phyloP scores from a whole-genome alignment of 2,329 filamentous ascomycete species.

The Teratosphaeria destructans region DNA sequence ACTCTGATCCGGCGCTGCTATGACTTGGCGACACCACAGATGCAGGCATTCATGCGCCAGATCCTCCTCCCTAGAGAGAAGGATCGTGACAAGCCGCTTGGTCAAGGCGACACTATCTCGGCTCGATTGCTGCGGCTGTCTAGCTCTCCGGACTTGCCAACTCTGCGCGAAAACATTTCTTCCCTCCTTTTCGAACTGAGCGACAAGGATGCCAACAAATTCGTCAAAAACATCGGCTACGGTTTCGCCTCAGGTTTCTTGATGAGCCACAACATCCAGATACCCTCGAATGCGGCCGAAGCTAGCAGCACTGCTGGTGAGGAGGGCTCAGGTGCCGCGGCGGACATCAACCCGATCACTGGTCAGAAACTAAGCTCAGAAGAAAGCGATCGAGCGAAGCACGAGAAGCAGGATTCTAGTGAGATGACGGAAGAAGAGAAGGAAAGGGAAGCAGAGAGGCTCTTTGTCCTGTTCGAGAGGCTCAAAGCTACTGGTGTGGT shows the following conservation, averaged over 20 bases:
- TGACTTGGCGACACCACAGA: constrained; percentile 55
- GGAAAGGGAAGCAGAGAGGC: constrained; percentile 75
- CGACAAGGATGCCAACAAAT: constrained; percentile 63
- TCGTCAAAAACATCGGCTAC: constrained; percentile 88
- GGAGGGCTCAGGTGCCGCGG: constrained; percentile 19
- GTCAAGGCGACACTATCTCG: constrained; percentile 61
- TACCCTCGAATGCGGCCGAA: constrained; percentile 58
- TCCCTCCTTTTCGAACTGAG: constrained; percentile 80
- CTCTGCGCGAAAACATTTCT: constrained; percentile 63
- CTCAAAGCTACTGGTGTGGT: constrained; percentile 67
- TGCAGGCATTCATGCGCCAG: constrained; percentile 52
- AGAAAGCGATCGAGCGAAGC: constrained; percentile 20
- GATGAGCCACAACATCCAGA: constrained; percentile 68
- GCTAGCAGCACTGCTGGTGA: constrained; percentile 32
- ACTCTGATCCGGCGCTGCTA: constrained; percentile 67
- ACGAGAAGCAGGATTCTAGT: constrained; percentile 53
- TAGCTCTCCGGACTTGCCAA: constrained; percentile 59
- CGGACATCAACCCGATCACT: constrained; percentile 68
- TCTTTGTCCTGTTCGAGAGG: constrained; percentile 84
- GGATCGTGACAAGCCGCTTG: constrained; percentile 69
- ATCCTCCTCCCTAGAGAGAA: constrained; percentile 64
- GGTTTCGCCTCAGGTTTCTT: constrained; percentile 88
- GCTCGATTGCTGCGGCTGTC: constrained; percentile 69
- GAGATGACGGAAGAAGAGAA: constrained; percentile 89
- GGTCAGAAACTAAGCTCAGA: constrained; percentile 52